Conservation (phyloP, 2,329 filamentous ascomycete genomes). For the Ophioceras dolichostomum region DNA sequence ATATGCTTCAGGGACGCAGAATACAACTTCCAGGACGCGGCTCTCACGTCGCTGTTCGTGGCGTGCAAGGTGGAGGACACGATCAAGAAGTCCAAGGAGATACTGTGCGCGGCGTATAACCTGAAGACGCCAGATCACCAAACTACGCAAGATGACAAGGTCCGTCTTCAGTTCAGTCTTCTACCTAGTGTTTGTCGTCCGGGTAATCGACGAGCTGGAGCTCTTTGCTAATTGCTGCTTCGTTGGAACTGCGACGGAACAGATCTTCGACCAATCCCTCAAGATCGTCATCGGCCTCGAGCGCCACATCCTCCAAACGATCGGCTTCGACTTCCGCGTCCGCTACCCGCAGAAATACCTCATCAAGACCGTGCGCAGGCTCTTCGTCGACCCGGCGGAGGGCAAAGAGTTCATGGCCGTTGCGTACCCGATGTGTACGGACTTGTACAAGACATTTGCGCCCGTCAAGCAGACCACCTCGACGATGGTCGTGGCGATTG, state of each 20-base stretch:
- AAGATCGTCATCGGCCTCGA: constrained; percentile 82
- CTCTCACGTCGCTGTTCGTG: constrained; percentile 77
- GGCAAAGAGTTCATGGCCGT: constrained; percentile 47
- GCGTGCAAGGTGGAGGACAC: constrained; percentile 98
- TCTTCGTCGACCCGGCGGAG: constrained; percentile 31
- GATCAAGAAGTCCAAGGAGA: constrained; percentile 89
- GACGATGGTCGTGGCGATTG: constrained; percentile 70
- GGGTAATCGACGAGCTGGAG: not conserved
- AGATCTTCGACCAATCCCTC: constrained; percentile 71
- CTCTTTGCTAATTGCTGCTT: not conserved
- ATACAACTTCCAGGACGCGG: constrained; percentile 78
- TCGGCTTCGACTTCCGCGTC: constrained; percentile 86
- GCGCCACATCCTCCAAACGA: constrained; percentile 81
- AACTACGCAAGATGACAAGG: constrained; percentile 70
- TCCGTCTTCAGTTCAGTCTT: no score
- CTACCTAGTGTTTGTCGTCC: not conserved
- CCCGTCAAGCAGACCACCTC: constrained; percentile 81
- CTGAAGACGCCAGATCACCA: constrained; percentile 58
- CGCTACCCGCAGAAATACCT: constrained; percentile 78
- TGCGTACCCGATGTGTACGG: constrained; percentile 73
- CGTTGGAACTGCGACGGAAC: constrained; percentile 1
- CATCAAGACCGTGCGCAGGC: constrained; percentile 60
- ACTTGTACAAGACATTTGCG: constrained; percentile 87
- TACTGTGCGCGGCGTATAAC: constrained; percentile 83
- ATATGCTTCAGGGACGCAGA: constrained; percentile 74